A percentile compares a stretch with the other conserved stretches of the same genome.
phyloP scores from a whole-genome alignment of 495 filamentous ascomycete species.

The Penicillium lividum region DNA sequence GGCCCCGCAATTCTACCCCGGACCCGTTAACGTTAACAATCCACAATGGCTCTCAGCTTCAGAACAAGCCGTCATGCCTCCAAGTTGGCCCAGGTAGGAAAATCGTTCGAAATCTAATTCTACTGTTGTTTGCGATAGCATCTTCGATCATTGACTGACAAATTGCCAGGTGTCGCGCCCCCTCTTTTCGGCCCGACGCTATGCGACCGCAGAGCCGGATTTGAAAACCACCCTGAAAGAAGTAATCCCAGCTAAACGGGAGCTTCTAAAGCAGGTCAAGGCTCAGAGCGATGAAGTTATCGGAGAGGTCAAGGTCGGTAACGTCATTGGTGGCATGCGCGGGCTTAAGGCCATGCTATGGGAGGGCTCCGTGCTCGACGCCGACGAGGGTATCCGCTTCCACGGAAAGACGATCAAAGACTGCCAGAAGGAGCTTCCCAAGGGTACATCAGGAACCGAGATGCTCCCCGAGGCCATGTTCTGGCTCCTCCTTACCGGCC shows the following conservation, averaged over 20 bases:
- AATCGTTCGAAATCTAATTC: neutral
- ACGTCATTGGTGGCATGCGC: slow-evolving; percentile 94
- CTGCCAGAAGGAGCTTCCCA: slow-evolving; percentile 90
- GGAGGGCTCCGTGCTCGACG: slow-evolving; percentile 97
- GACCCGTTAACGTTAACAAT: slow-evolving; percentile 18
- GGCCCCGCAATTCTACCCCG: slow-evolving; percentile 27
- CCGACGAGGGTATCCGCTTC: slow-evolving; percentile 97
- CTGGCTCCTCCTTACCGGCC: slow-evolving; percentile 94
- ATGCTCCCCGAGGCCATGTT: slow-evolving; percentile 99
- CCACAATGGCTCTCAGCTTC: slow-evolving; percentile 36
- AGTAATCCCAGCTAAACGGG: slow-evolving; percentile 86
- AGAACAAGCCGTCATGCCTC: slow-evolving; percentile 44
- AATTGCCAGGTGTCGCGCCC: slow-evolving; percentile 29
- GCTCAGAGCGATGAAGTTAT: slow-evolving; percentile 77
- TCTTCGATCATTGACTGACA: neutral
- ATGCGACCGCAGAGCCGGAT: slow-evolving; percentile 74
- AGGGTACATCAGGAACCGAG: slow-evolving; percentile 91
- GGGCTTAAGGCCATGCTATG: slow-evolving; percentile 97
- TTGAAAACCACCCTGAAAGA: slow-evolving; percentile 82
- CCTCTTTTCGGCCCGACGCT: slow-evolving; percentile 33
- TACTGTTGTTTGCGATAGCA: neutral
- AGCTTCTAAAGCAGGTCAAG: slow-evolving; percentile 89
- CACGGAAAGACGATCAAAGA: slow-evolving; percentile 98
- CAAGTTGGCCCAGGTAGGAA: slow-evolving; percentile 40
- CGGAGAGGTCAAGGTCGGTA: slow-evolving; percentile 92